Base-by-base conservation (phyloP, 1,139 yeast genomes). In the Lodderomyces elongisporus region DNA sequence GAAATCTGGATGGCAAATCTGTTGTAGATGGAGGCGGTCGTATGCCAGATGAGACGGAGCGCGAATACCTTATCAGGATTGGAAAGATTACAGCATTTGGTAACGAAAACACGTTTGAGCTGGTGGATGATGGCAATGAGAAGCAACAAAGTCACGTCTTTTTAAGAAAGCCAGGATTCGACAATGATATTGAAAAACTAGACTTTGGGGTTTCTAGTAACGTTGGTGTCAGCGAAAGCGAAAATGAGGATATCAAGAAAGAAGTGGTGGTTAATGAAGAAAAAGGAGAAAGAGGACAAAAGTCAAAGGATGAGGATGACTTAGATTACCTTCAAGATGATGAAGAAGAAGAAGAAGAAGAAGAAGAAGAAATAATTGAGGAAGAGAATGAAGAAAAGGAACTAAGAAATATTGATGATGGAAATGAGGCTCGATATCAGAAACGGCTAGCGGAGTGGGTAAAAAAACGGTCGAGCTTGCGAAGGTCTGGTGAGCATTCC, bases 31-130 rank as follows among this genome's bases (percentile, higher is more conserved):
- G 54, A n/a, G 65, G 56, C 13, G 66, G 33, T 4, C 58, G 56
- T 39, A 62, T 74, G 5, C 76, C 83, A 0, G 84, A 75, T 15
- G 98, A 91, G 51, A 60, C 85, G 0, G 85, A 84, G 47, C 76
- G 76, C 37, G 97, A 89, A 35, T 91, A 60, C 51, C 64, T 91
- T 41, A 74, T 91, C 1, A 67, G 98, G 43, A 89, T 89, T 0
- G 99, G 99, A 27, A 81, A 87, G 52, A 78, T 88, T 37, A 91
- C 99, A 0, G 98, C 98, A 0, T 91, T 91, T 63, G 95, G 96
- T 8, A 77, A 77, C 27, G 66, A 77, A 14, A 66, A 71, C 24
- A 76, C 73, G 4, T 85, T 85, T 42, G 59, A 52, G 27, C 58
- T 52, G 31, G 53, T 42, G 7, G 48, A 47, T n/a, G 42, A 33